phyloP scores from a whole-genome alignment of 1,139 yeast genomes.

The Petasospora rhodanensis region DNA sequence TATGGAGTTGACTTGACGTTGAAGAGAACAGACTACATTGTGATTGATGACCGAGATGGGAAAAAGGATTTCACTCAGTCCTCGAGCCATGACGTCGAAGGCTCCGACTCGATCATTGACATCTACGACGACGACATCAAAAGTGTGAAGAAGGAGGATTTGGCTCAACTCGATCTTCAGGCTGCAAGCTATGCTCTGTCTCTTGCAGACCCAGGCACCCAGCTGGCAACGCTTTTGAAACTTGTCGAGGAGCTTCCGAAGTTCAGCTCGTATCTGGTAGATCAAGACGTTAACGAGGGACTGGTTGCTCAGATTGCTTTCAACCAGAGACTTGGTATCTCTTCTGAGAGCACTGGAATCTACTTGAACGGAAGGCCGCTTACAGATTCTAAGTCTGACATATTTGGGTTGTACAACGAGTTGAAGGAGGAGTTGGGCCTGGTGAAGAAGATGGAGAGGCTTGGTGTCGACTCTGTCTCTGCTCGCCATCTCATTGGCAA shows the following conservation, averaged over 20 bases:
- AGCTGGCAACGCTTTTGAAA: slow-evolving; percentile 33
- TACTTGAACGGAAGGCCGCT: slow-evolving; percentile 61
- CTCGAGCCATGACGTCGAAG: too few species aligned
- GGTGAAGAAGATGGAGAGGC: slow-evolving; percentile 28
- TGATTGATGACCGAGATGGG: slow-evolving; percentile 53
- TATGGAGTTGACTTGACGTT: slow-evolving; percentile 63
- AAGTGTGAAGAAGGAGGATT: slow-evolving; percentile 29
- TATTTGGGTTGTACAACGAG: slow-evolving; percentile 31
- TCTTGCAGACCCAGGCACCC: slow-evolving; percentile 27
- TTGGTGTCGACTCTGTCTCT: slow-evolving; percentile 36
- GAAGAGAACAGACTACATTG: slow-evolving; percentile 61
- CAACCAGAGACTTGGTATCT: slow-evolving; percentile 27
- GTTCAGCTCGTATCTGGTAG: slow-evolving; percentile 30
- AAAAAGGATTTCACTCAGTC: too few species aligned
- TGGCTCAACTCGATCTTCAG: slow-evolving; percentile 41
- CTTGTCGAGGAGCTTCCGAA: slow-evolving; percentile 50
- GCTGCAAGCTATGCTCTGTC: slow-evolving; percentile 39
- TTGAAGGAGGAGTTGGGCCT: slow-evolving; percentile 35
- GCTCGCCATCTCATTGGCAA: slow-evolving; percentile 39
- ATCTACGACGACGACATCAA: slow-evolving; percentile 24
- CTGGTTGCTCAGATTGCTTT: slow-evolving; percentile 21
- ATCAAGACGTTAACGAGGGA: slow-evolving; percentile 15
- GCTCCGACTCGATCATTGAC: neutral
- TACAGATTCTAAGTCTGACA: slow-evolving; percentile 37
- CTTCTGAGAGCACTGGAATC: slow-evolving; percentile 36